A percentile compares a stretch with the other conserved stretches of the same genome.
phyloP scores from a whole-genome alignment of 305 asterid genomes.

The Fraxinus nigra region DNA sequence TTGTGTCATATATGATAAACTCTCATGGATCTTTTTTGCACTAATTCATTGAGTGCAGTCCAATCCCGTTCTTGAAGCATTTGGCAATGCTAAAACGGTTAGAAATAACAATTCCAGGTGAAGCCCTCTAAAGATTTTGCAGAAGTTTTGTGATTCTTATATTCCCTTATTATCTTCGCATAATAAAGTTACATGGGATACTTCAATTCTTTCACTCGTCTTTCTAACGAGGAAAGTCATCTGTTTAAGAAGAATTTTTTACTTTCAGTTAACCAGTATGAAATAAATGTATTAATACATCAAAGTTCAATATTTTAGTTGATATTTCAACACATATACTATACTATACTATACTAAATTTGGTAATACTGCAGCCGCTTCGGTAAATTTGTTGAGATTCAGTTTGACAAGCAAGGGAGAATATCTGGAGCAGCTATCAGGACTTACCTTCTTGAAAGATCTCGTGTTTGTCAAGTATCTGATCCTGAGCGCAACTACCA shows the following conservation, averaged over 20 bases:
- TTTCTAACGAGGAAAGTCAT: constrained; percentile 8
- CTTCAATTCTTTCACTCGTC: constrained; percentile 14
- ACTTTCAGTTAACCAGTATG: constrained; percentile 13
- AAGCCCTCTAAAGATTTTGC: constrained; percentile 35
- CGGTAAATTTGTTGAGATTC: constrained; percentile 98
- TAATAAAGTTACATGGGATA: constrained; percentile 11
- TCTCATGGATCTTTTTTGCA: constrained; percentile 31
- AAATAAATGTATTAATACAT: constrained; percentile 16
- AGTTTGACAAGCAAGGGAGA: constrained; percentile 96
- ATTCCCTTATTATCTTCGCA: constrained; percentile 6
- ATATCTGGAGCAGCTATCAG: constrained; percentile 99
- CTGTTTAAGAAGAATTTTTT: constrained; percentile 11
- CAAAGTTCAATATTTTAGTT: constrained; percentile 16
- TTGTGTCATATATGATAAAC: constrained; percentile 22
- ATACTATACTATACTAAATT: constrained; percentile 32
- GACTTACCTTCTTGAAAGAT: constrained; percentile 96
- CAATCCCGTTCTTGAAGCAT: constrained; percentile 99
- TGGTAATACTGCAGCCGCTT: constrained; percentile 78
- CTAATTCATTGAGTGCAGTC: constrained; percentile 62
- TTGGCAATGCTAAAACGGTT: constrained; percentile 97
- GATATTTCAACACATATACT: constrained; percentile 23
- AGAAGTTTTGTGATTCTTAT: constrained; percentile 25
- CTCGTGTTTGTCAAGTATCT: constrained; percentile 95
- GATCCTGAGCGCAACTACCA: constrained; percentile 97
- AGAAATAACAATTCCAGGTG: constrained; percentile 98